Evolutionary conservation across 1,284 basidiomycete species (phyloP), one percentile per base, ranked within the genome.

Genomic region (Apiotrichum akiyoshidainum): DNA sequence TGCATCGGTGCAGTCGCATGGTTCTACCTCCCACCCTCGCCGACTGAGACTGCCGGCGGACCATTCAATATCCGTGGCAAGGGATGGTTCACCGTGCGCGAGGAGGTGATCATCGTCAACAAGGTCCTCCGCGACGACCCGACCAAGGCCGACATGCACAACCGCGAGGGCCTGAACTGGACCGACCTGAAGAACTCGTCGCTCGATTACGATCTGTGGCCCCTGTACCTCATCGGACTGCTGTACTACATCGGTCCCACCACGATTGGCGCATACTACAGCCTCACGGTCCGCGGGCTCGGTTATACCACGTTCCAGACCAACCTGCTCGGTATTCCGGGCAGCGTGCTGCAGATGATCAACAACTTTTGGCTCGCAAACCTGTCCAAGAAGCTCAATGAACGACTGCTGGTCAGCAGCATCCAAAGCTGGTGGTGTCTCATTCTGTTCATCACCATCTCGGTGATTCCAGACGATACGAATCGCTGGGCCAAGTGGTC

Each of bases 61-160:
- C 64, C 39, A 1, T 68, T 55, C 6, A 44, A 53, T 9, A 41
- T 60, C 56, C 62, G 74, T 3, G 51, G 52, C 16, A 71, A 75
- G 14, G 75, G 75, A 1, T 80, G 74, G 73, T 80, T 81, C 64
- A 76, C 68, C 1, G 79, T 79, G 53, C 65, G 74, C 17, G 79
- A 81, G 49, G 78, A 79, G 50, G 72, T 66, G 8, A 78, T 81
- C 63, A 70, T 80, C 42, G 79, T 80, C 63, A 81, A 80, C 67
- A 73, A 73, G 42, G 74, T 80, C 5, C 65, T 80, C 0, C 70
- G 80, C 5, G 80, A 80, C 60, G 80, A 81, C 52, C 79, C 75
- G 0, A 70, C 71, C 39, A 80, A 80, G 65, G 46, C 51, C 8
- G 41, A 35, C 8, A 60, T 81, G 79, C 76, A 81, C 71, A 81